These are phyloP conservation scores for Plasmodium ovale DNA, from an alignment of 169 alveolate genomes.

Conservation along the genomic window DNA sequence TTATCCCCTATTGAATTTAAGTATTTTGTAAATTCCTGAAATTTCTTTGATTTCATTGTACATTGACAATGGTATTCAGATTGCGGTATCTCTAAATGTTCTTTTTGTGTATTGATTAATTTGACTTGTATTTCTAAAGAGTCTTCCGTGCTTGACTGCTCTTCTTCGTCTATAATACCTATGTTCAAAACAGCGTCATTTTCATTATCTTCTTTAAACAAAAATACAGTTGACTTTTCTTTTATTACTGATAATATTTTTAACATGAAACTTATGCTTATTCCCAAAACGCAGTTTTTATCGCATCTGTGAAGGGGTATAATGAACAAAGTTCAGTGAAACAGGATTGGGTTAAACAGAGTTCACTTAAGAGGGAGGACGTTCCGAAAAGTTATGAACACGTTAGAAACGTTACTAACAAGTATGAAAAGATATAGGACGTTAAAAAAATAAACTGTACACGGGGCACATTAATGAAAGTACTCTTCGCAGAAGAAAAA, in stretches of 20 bases:
- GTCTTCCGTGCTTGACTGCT: constrained; percentile 79
- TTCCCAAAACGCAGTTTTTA: constrained; percentile 85
- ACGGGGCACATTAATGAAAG: too few species aligned
- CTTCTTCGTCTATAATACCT: constrained; percentile 72
- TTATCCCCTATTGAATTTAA: constrained; percentile 89
- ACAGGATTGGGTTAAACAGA: too few species aligned
- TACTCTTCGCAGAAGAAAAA: too few species aligned
- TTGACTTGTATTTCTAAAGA: constrained; percentile 86
- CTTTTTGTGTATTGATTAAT: constrained; percentile 87
- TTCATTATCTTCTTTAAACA: constrained; percentile 82
- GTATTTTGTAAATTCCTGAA: constrained; percentile 89
- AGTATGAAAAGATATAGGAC: too few species aligned
- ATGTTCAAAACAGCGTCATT: constrained; percentile 79
- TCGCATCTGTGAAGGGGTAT: constrained; percentile 88
- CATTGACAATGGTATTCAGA: constrained; percentile 88
- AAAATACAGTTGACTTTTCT: constrained; percentile 83
- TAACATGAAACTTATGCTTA: constrained; percentile 85
- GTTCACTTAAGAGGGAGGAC: too few species aligned
- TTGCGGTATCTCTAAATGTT: constrained; percentile 88
- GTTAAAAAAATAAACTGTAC: too few species aligned
- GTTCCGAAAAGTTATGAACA: too few species aligned
- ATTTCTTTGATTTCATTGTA: constrained; percentile 86
- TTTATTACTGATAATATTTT: constrained; percentile 84
- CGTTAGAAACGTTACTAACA: too few species aligned
- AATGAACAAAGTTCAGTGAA: too few species aligned